Percentiles rank a stretch among this genome's conserved stretches.
Conservation (phyloP, 345 rosid species). For the Salix dunnii region DNA sequence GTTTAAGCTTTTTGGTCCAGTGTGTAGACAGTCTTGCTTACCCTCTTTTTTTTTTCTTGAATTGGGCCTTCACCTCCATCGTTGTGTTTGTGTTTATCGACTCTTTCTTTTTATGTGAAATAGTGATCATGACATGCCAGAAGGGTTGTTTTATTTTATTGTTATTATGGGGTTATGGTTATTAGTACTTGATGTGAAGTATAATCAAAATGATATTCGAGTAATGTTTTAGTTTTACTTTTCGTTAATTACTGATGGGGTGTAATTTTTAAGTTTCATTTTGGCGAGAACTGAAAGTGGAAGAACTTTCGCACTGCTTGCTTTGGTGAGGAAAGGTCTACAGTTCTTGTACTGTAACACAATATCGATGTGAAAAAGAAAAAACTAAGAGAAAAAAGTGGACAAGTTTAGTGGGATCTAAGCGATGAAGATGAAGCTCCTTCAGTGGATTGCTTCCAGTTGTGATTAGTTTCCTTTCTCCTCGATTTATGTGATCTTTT, state of each 20-base stretch:
- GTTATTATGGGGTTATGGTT: too few species aligned
- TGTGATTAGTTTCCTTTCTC: neutral
- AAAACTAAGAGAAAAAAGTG: neutral
- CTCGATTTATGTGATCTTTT: neutral
- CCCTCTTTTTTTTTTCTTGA: neutral
- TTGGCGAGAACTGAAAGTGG: too few species aligned
- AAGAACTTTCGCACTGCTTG: too few species aligned
- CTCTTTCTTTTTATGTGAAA: neutral
- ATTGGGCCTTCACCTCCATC: neutral
- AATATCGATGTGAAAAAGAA: neutral
- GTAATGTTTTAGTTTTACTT: too few species aligned
- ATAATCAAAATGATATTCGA: too few species aligned
- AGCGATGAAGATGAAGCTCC: neutral
- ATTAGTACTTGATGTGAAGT: too few species aligned
- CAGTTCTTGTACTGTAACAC: neutral
- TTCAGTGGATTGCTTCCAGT: neutral
- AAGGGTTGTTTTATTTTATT: too few species aligned
- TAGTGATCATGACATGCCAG: neutral
- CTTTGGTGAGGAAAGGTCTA: neutral
- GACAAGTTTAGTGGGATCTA: neutral
- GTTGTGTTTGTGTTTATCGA: neutral
- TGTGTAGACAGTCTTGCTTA: neutral
- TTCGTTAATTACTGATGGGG: too few species aligned
- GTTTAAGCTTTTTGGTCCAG: neutral
- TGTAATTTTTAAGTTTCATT: too few species aligned